Evolutionary conservation across 2,329 filamentous ascomycete species (phyloP).

Genomic region (Orbilia blumenaviensis): DNA sequence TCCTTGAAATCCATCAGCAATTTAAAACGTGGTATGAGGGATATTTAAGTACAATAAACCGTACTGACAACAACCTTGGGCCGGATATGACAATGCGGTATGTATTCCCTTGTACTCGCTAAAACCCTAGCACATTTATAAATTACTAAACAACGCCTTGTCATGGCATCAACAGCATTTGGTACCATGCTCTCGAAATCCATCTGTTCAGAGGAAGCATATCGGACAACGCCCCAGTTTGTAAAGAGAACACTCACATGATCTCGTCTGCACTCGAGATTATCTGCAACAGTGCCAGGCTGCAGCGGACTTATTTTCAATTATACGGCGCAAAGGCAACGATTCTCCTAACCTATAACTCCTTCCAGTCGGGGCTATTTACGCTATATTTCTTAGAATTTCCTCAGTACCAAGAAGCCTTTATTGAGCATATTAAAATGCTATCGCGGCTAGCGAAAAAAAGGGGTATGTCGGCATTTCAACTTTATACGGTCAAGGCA

Average conservation of each 20-base stretch:
- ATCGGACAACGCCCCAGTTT: conserved; percentile 14
- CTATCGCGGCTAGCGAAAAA: conserved; percentile 30
- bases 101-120: not conserved
- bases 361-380: conserved; percentile 31
- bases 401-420: conserved; percentile 22
- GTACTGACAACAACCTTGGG: conserved; percentile 8
- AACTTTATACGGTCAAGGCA: conserved; percentile 20
- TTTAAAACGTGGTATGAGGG: conserved; percentile 18
- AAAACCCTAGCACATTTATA: not conserved
- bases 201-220: conserved; percentile 39
- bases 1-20: conserved; percentile 28
- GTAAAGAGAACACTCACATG: conserved; percentile 31
- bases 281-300: not conserved
- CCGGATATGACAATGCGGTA: conserved; percentile 33
- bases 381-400: conserved; percentile 41
- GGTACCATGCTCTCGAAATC: conserved; percentile 36
- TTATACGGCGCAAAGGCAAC: conserved; percentile 36
- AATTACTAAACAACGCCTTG: not conserved
- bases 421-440: conserved; percentile 30
- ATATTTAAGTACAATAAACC: conserved; percentile 16
- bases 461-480: conserved; percentile 27
- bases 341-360: conserved; percentile 30
- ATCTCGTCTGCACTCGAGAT: conserved; percentile 24
- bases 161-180: conserved; percentile 14
- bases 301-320: conserved; percentile 36